Evolutionary conservation across 148 eudicot genomes (phyloP), one percentile per base, ranked within the genome.

Genomic region (Simmondsia chinensis): DNA sequence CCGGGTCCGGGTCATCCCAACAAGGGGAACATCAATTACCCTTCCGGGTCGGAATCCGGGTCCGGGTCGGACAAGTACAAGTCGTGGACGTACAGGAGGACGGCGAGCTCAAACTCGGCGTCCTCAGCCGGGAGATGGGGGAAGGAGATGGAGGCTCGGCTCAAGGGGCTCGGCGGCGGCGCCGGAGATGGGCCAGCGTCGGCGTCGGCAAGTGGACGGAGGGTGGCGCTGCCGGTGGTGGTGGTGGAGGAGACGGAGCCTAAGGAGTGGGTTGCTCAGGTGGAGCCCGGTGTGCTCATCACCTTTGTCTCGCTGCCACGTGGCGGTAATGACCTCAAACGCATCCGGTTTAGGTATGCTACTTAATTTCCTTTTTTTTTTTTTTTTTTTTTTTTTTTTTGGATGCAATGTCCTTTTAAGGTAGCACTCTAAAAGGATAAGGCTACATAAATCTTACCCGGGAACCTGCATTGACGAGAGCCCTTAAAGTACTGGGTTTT

Each of bases 191-290:
- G 27, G 13, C 10, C 53, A 12, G 19, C 18, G 43, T 66, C 61
- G 30, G 70, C 56, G 61, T 38, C 80, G 33, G 53, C 72, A 43
- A 73, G 87, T 43, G 67, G 96, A 11, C 56, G 89, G 27, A 60
- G 89, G 22, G 45, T 45, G 41, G 89, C 73, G 38, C 64, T 48
- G 58, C 56, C 85, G 62, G 58, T 93, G 11, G 81, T 93, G 50
- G 52, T 93, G 65, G 69, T 69, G 17, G 97, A 91, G 71, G 99
- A 86, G 58, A 69, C 56, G 20, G 99, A 93, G 71, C 94, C 99
- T 0, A 86, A 75, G 43, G 99, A 93, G 69, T 89, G 97, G 97
- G 97, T 89, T 15, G 97, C 97, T 9, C 97, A 89, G 66, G 94
- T 89, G 39, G 97, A 93, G 54, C 82, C 99, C 4, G 99, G 99